A percentile compares a stretch with the other conserved stretches of the same genome.
Conservation (phyloP, 163 green algal species). For the Scenedesmus sp. region DNA sequence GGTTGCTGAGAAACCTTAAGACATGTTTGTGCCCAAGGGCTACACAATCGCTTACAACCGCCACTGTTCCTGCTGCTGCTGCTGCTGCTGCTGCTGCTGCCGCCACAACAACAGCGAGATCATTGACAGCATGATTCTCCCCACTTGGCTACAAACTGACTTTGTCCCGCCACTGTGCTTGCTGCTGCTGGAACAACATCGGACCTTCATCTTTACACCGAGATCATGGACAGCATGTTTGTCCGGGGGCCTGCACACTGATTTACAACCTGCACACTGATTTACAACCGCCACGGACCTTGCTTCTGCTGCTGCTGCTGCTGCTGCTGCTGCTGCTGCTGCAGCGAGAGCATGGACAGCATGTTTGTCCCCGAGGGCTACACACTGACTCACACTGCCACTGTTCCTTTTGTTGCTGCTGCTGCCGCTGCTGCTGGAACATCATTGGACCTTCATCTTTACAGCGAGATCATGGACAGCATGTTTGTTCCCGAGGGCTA, state of each 20-base stretch:
- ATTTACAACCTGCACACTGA: not conserved
- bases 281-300: not conserved
- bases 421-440: not conserved
- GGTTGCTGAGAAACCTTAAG: slow-evolving; percentile 36
- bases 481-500: slow-evolving; percentile 55
- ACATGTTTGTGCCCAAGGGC: slow-evolving; percentile 47
- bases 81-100: slow-evolving; percentile 14
- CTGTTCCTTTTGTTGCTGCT: not conserved
- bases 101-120: slow-evolving; percentile 22
- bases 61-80: not conserved
- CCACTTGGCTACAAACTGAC: not conserved
- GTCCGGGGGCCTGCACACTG: not conserved
- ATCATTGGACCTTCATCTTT: not conserved
- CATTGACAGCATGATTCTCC: slow-evolving; percentile 54
- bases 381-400: not conserved
- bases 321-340: not conserved
- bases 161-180: not conserved
- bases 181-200: not conserved
- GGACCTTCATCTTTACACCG: not conserved
- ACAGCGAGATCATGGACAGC: slow-evolving; percentile 52
- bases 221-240: slow-evolving; percentile 53
- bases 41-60: not conserved
- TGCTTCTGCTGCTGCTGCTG: not conserved
- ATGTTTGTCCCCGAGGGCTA: slow-evolving; percentile 51
- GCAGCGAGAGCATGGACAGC: slow-evolving; percentile 46